Conservation (phyloP, 345 rosid species). For the Sisymbrium irio region DNA sequence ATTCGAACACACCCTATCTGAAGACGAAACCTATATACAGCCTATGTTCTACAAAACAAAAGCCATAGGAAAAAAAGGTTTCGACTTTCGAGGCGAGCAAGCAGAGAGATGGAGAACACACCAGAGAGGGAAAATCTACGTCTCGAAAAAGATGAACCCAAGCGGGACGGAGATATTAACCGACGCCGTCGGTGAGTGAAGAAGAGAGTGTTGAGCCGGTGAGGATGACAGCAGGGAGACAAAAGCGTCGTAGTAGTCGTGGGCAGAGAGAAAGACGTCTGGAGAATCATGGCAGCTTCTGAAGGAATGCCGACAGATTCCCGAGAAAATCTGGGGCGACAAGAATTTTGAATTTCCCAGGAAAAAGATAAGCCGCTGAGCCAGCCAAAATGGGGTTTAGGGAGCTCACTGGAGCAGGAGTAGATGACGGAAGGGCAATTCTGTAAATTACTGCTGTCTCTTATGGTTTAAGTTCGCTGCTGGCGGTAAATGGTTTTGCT, state of each 20-base stretch:
- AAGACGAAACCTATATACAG: neutral
- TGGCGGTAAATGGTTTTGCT: neutral
- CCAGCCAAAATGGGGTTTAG: constrained; percentile 7
- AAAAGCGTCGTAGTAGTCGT: constrained; percentile 39
- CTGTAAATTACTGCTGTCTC: neutral
- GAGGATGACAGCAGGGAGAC: constrained; percentile 46
- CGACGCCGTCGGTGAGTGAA: constrained; percentile 52
- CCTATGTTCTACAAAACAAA: neutral
- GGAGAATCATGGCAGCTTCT: constrained; percentile 39
- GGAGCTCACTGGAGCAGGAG: neutral
- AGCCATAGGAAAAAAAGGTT: neutral
- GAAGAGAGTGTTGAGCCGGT: constrained; percentile 69
- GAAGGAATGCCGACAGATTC: constrained; percentile 9
- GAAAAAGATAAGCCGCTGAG: constrained; percentile 29
- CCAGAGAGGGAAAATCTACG: constrained; percentile 14
- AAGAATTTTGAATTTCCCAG: constrained; percentile 9
- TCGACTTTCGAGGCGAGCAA: neutral
- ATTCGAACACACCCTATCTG: neutral
- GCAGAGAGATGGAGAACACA: neutral
- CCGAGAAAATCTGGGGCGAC: constrained; percentile 19
- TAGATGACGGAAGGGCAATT: constrained; percentile 20
- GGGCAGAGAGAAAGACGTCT: constrained; percentile 46
- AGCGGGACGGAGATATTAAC: constrained; percentile 13
- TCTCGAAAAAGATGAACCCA: neutral
- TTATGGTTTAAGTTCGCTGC: neutral